These are phyloP conservation scores for Russula lepida DNA, from an alignment of 768 basidiomycete species.

Conservation along the genomic window DNA sequence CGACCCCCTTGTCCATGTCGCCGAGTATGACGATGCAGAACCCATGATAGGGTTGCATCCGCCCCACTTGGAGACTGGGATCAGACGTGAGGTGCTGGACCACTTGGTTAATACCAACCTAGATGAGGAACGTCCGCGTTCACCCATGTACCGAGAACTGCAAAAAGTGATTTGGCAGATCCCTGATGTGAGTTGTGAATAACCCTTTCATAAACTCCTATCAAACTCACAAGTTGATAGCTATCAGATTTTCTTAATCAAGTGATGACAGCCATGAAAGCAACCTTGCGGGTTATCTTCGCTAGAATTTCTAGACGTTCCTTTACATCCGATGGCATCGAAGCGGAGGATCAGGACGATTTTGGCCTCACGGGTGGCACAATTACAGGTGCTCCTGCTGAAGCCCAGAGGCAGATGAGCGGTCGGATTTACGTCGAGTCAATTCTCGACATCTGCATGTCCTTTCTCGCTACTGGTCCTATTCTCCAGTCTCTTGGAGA, in stretches of 20 bases:
- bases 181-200: conserved; percentile 55
- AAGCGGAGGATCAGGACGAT: conserved; percentile 43
- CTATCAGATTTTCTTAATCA: conserved; percentile 41
- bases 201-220: neutral
- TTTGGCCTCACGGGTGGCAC: conserved; percentile 45
- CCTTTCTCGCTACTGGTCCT: conserved; percentile 56
- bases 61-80: conserved; percentile 46
- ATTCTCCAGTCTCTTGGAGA: conserved; percentile 50
- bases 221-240: conserved; percentile 29
- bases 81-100: conserved; percentile 47
- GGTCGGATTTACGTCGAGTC: conserved; percentile 28
- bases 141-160: conserved; percentile 33
- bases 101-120: conserved; percentile 24
- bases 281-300: conserved; percentile 35
- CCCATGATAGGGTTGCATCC: conserved; percentile 42
- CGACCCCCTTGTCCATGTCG: conserved; percentile 50
- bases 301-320: conserved; percentile 24
- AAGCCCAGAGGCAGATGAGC: conserved; percentile 25
- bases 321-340: conserved; percentile 25
- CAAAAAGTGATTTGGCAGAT: conserved; percentile 59
- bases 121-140: conserved; percentile 11
- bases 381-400: conserved; percentile 27
- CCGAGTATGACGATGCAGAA: conserved; percentile 24
- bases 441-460: conserved; percentile 45
- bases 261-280: conserved; percentile 31